Evolutionary conservation across 495 filamentous ascomycete genomes (phyloP), one percentile per base, ranked within the genome.

Genomic region (Aspergillus haitiensis): DNA sequence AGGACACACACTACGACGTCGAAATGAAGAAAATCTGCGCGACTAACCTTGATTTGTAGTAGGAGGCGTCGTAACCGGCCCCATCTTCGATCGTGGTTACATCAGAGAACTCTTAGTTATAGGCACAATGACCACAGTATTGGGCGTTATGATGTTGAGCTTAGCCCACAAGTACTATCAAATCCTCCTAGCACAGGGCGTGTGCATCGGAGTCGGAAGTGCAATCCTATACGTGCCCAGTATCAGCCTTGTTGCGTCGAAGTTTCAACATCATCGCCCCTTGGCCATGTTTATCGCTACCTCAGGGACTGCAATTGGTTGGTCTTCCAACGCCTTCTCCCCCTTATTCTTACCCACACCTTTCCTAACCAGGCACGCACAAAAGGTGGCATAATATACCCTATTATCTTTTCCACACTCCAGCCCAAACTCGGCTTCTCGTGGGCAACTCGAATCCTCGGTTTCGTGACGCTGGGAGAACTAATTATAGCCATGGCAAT

Each of bases 311-410:
- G 45, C 21, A 16, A 47, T 57, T 37, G 55, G 55, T 27, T 31
- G 3, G 13, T 36, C 86, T 21, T 8, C 36, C 35, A 8, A 15
- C 5, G 3, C 6, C 1, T 7, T n/a, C n/a, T n/a, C n/a, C n/a
- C 16, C 36, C 5, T 5, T 32, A 44, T 27, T 32, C 52, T 35
- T 16, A 39, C 32, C 2, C 21, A 16, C 13, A 42, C 11, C 21
- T 1, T 32, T 21, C 27, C 46, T 49, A 31, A 49, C 18, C 46
- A 49, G 8, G 2, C 15, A 49, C 46, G 16, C 35, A 70, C n/a
- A n/a, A n/a, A n/a, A n/a, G 81, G 80, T 27, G 76, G 80, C 2
- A 69, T 82, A 33, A 74, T 84, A 31, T 83, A 79, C 60, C 80
- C 82, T 0, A 79, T 84, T 51, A 60, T 82, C n/a, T 79, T 84